phyloP scores from a whole-genome alignment of 2,329 filamentous ascomycete species.

The Trichoderma sp. region DNA sequence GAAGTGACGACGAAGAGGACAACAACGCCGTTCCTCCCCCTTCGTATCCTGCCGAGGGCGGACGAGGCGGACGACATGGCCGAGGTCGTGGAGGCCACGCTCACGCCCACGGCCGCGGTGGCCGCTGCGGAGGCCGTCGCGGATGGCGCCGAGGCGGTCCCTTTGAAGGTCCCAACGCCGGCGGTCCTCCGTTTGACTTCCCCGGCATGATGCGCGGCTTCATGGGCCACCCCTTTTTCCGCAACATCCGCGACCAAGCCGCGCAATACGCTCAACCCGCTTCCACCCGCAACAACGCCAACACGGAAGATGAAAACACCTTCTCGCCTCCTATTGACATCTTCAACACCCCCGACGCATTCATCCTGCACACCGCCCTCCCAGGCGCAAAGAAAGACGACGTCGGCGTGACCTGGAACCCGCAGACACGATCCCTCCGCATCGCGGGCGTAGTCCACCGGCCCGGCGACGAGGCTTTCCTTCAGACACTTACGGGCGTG shows the following conservation, averaged over 20 bases:
- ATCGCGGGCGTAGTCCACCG: constrained; percentile 74
- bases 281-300: background rate
- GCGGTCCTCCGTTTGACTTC: constrained; percentile 41
- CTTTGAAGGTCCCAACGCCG: constrained; percentile 30
- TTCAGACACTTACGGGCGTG: constrained; percentile 62
- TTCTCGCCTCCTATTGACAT: constrained; percentile 72
- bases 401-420: constrained; percentile 74
- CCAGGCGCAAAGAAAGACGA: constrained; percentile 81
- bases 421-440: constrained; percentile 64
- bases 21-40: constrained; percentile 26
- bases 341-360: constrained; percentile 67
- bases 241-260: constrained; percentile 43
- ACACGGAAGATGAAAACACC: constrained; percentile 34
- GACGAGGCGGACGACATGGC: constrained; percentile 26
- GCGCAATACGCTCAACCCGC: constrained; percentile 28
- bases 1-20: constrained; percentile 29
- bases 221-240: constrained; percentile 45
- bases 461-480: constrained; percentile 68
- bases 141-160: constrained; percentile 23
- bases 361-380: constrained; percentile 72
- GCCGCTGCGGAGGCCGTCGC: constrained; percentile 6
- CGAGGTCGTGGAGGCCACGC: constrained; percentile 7
- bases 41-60: constrained; percentile 22
- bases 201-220: constrained; percentile 43
- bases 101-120: constrained; percentile 7